A percentile compares a stretch with the other conserved stretches of the same genome.
Evolutionary conservation across 2,329 filamentous ascomycete species (phyloP).

Genomic region (Penicillium sp.): DNA sequence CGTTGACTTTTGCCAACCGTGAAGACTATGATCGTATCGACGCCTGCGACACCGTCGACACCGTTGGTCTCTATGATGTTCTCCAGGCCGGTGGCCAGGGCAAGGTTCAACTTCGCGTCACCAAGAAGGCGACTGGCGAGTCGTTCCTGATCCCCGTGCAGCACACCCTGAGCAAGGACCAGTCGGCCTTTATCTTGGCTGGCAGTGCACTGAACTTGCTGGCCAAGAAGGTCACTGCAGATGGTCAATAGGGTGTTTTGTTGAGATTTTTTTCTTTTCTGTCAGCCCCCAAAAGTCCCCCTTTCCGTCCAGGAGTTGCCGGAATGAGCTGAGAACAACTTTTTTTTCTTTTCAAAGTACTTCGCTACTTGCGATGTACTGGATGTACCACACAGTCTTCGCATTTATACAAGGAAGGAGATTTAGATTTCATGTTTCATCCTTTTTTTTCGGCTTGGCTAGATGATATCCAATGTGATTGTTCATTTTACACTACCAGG

Average conservation of each 20-base stretch:
- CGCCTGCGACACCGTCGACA: constrained; percentile 77
- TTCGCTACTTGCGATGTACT: constrained; percentile 1
- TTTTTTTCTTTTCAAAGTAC: not conserved
- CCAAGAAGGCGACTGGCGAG: constrained; percentile 56
- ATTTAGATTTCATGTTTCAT: constrained; percentile 10
- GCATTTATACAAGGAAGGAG: constrained; percentile 9
- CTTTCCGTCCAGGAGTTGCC: constrained; percentile 17
- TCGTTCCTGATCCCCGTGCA: constrained; percentile 67
- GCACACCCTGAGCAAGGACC: constrained; percentile 83
- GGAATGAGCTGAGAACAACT: constrained; percentile 9
- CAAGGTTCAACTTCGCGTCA: constrained; percentile 64
- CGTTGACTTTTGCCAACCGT: constrained; percentile 83
- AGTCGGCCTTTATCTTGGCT: constrained; percentile 85
- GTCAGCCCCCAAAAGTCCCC: constrained; percentile 6
- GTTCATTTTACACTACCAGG: constrained; percentile 16
- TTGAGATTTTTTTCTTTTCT: not conserved
- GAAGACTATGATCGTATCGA: constrained; percentile 56
- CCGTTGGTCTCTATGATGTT: constrained; percentile 77
- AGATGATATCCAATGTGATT: constrained; percentile 27
- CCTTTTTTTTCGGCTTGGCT: constrained; percentile 14
- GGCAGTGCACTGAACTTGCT: constrained; percentile 90
- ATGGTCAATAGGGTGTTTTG: constrained; percentile 3
- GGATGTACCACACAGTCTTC: constrained; percentile 5
- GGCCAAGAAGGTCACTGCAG: constrained; percentile 51
- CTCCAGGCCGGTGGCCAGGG: constrained; percentile 72